Evolutionary conservation across 768 basidiomycete species (phyloP).

Genomic region (Boletus pseudo-olivaceus): DNA sequence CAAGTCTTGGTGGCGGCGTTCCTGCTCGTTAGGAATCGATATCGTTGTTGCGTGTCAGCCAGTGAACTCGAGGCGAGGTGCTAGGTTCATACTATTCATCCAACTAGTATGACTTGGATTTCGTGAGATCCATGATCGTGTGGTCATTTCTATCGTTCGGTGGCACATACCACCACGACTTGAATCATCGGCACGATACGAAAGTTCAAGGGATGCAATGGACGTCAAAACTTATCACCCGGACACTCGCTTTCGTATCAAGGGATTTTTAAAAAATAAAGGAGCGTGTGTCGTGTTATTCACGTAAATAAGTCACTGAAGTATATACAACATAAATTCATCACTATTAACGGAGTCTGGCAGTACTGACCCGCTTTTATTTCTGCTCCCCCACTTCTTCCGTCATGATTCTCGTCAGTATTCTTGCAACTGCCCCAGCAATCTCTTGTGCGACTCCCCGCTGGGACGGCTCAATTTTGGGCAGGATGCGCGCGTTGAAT

Average conservation of each 20-base stretch:
- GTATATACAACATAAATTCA: background rate
- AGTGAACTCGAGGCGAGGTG: too few species aligned
- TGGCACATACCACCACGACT: background rate
- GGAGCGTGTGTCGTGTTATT: background rate
- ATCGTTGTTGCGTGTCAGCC: too few species aligned
- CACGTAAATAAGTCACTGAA: background rate
- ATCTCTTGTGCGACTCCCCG: conserved; percentile 33
- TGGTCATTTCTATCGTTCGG: background rate
- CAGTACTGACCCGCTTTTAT: background rate
- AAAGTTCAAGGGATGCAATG: background rate
- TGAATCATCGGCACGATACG: background rate
- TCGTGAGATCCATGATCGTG: background rate
- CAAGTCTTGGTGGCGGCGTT: too few species aligned
- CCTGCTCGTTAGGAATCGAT: too few species aligned
- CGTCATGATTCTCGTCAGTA: conserved; percentile 37
- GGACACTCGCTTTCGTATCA: background rate
- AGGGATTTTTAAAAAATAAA: conserved; percentile 1
- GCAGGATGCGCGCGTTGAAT: conserved; percentile 37
- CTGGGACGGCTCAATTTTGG: conserved; percentile 34
- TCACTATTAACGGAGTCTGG: background rate
- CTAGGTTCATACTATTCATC: too few species aligned
- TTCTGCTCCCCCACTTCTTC: conserved; percentile 9
- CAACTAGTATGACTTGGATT: background rate
- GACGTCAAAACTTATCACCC: background rate
- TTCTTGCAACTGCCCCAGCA: conserved; percentile 38